Evolutionary conservation across 305 asterid species (phyloP).

Genomic region (Ilex paraguariensis): DNA sequence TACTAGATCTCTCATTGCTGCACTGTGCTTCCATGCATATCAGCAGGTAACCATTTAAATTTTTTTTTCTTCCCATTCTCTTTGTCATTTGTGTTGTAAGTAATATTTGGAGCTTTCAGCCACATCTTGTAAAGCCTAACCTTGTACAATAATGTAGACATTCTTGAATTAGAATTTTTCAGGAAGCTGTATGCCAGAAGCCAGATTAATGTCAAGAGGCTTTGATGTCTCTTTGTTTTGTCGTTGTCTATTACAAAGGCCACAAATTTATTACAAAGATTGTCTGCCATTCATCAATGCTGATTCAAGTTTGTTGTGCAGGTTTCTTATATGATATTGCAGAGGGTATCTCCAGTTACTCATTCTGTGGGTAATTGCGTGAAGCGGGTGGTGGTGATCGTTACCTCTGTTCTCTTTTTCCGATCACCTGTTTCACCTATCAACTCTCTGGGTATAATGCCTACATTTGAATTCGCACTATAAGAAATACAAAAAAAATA

Average conservation of each 20-base stretch:
- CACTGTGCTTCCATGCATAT: conserved; percentile 90
- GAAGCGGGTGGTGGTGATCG: conserved; percentile 91
- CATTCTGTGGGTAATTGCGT: conserved; percentile 95
- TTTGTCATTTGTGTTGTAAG: background rate
- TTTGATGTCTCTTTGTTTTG: no score
- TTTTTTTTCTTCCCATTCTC: background rate
- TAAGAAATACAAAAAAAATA: no score
- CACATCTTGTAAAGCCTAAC: no score
- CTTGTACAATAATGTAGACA: no score
- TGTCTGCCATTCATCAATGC: no score
- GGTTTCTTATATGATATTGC: conserved; percentile 94
- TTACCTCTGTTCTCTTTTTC: conserved; percentile 84
- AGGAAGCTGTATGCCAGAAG: no score
- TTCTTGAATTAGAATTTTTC: no score
- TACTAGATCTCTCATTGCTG: conserved; percentile 66
- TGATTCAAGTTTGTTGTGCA: conserved; percentile 26
- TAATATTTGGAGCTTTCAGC: no score
- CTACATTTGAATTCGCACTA: background rate
- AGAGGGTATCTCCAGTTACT: conserved; percentile 88
- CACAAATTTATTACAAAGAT: no score
- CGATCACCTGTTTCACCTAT: conserved; percentile 79
- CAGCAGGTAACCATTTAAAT: conserved; percentile 56
- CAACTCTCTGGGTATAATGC: conserved; percentile 63
- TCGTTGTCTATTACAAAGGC: no score
- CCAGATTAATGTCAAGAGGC: no score